Evolutionary conservation across 2,329 filamentous ascomycete species (phyloP).

Genomic region (Hawksworthiomyces lignivorus): DNA sequence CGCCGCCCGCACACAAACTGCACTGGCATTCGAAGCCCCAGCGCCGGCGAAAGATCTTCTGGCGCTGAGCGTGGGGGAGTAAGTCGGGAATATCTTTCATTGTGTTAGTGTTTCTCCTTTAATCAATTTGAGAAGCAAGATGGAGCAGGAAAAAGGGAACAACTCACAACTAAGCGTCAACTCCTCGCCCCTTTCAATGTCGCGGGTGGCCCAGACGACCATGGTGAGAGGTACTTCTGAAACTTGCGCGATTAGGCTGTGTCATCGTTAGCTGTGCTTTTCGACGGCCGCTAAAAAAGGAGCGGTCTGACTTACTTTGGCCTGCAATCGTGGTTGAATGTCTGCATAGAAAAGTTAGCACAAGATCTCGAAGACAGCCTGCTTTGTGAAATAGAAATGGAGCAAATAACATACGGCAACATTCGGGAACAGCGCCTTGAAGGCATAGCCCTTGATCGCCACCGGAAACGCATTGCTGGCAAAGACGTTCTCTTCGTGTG

Average conservation of each 20-base stretch:
- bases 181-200: conserved; percentile 22
- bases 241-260: conserved; percentile 18
- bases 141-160: background rate
- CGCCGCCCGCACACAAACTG: conserved; percentile 14
- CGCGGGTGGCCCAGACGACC: conserved; percentile 16
- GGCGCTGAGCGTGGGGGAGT: conserved; percentile 17
- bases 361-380: no score
- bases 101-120: no score
- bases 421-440: conserved; percentile 16
- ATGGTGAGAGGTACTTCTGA: conserved; percentile 17
- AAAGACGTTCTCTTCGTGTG: conserved; percentile 27
- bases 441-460: conserved; percentile 16
- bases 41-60: conserved; percentile 11
- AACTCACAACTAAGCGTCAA: conserved; percentile 24
- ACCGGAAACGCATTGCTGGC: conserved; percentile 24
- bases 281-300: no score
- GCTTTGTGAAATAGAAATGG: background rate
- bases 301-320: conserved; percentile 14
- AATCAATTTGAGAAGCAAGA: background rate
- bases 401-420: conserved; percentile 13
- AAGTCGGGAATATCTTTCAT: conserved; percentile 13
- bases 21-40: conserved; percentile 24
- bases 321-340: conserved; percentile 22
- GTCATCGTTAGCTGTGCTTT: no score
- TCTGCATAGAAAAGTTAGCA: conserved; percentile 5